A percentile compares a stretch with the other conserved stretches of the same genome.
phyloP scores from a whole-genome alignment of 2,329 filamentous ascomycete genomes.

The Gaeumannomyces tritici region DNA sequence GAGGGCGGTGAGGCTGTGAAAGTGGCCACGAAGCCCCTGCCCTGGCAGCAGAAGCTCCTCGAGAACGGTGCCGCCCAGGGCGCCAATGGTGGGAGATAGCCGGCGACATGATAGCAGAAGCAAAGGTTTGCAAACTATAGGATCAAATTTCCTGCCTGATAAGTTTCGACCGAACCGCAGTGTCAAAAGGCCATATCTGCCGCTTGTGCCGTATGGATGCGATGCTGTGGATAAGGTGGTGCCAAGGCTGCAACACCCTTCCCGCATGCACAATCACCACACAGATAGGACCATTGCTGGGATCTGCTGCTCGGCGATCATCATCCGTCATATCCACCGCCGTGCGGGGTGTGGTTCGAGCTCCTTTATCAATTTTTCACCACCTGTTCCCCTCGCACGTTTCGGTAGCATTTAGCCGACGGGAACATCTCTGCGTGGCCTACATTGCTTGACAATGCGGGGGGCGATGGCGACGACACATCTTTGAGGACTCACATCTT shows the following conservation, averaged over 20 bases:
- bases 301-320: neutral
- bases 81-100: neutral
- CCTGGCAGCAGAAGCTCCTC: conserved; percentile 22
- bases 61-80: neutral
- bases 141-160: neutral
- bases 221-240: neutral
- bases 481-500: no score
- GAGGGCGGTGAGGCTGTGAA: conserved; percentile 22
- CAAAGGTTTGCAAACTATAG: neutral
- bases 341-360: neutral
- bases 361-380: neutral
- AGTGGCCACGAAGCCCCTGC: conserved; percentile 24
- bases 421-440: neutral
- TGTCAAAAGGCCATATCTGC: neutral
- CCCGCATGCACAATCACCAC: neutral
- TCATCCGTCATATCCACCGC: neutral
- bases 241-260: neutral
- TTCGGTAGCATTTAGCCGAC: neutral
- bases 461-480: no score
- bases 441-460: no score
- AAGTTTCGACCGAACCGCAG: neutral
- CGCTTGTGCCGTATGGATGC: neutral
- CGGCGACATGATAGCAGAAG: neutral
- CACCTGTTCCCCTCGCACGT: neutral
- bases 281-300: no score